Percentiles rank a stretch among this genome's conserved stretches.
Conservation (phyloP, 768 basidiomycete genomes). For the Collybiopsis luxurians region DNA sequence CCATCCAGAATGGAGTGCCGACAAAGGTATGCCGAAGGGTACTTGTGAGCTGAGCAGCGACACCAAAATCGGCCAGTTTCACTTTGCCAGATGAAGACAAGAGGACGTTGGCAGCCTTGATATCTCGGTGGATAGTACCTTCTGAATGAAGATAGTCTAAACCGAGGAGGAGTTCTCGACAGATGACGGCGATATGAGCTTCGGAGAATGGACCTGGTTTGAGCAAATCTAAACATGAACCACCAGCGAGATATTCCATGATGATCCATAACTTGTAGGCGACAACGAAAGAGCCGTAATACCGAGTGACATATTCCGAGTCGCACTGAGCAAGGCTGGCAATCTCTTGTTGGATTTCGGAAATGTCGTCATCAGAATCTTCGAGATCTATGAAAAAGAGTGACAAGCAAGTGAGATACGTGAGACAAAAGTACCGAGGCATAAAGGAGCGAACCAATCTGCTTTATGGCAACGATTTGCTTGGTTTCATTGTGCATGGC, state of each 20-base stretch:
- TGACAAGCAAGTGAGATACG: conserved; percentile 8
- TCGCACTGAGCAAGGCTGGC: conserved; percentile 94
- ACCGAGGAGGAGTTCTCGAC: conserved; percentile 88
- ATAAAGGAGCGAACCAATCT: conserved; percentile 71
- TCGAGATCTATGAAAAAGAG: conserved; percentile 69
- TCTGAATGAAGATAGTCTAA: conserved; percentile 96
- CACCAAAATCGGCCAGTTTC: conserved; percentile 98
- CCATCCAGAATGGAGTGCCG: conserved; percentile 98
- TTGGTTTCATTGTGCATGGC: conserved; percentile 93
- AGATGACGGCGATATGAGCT: conserved; percentile 91
- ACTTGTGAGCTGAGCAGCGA: conserved; percentile 94
- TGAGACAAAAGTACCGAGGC: conserved; percentile 8
- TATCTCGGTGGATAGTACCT: conserved; percentile 96
- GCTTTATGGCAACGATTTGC: conserved; percentile 96
- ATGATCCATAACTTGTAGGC: conserved; percentile 98
- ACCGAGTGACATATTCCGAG: conserved; percentile 94
- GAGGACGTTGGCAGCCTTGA: conserved; percentile 96
- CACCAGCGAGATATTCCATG: conserved; percentile 99
- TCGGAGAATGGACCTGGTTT: conserved; percentile 91
- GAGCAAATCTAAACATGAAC: conserved; percentile 95
- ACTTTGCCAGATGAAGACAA: conserved; percentile 90
- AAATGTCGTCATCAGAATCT: conserved; percentile 97
- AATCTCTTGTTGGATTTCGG: conserved; percentile 98
- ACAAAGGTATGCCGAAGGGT: conserved; percentile 97
- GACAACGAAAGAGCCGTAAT: conserved; percentile 96